Base-by-base conservation (phyloP, 441 rosid species). In the Mallotus repandus region DNA sequence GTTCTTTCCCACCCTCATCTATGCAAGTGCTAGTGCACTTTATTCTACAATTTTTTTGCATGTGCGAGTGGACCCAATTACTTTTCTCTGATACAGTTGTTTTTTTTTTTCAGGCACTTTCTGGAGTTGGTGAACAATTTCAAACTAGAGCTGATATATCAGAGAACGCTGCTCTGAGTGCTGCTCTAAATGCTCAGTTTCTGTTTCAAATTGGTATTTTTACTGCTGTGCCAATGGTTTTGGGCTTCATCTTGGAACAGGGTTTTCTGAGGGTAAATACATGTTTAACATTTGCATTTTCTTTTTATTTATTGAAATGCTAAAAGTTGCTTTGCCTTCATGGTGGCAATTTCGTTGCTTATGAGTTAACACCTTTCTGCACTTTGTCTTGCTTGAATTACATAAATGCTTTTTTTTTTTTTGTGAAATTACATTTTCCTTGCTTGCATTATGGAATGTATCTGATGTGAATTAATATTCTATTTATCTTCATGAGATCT, bases 191-290 rank as follows among this genome's bases (percentile, higher is more conserved):
- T 86, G 89, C 98, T 4, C 99, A 96, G 81, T 96, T 96, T 86
- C 95, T 96, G 73, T 74, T 96, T 80, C 99, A 96, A 79, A 92
- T 96, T 86, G 98, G 99, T 84, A 75, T 92, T 71, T 94, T 96
- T 74, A 87, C 97, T 61, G 99, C 99, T 63, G 91, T 96, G 76
- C 99, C 99, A 68, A 96, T 96, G 99, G 12, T 96, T 85, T 85
- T 96, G 88, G 97, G 96, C 32, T 87, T 87, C 76, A 85, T 94
- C 64, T 81, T 96, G 89, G 99, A 96, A 77, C 89, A 82, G 76
- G 99, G 99, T 69, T 94, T 96, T 83, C 80, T 96, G 61, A 90
- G 80, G 91, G 99, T 93, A 78, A 71, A 21, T 19, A 53, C 7
- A 18, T 48, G 21, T 43, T n/a, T n/a, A 50, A 29, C 9, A 48